These are phyloP conservation scores for Micromonas pusilla DNA, from an alignment of 139 green algal genomes.

Conservation along the genomic window DNA sequence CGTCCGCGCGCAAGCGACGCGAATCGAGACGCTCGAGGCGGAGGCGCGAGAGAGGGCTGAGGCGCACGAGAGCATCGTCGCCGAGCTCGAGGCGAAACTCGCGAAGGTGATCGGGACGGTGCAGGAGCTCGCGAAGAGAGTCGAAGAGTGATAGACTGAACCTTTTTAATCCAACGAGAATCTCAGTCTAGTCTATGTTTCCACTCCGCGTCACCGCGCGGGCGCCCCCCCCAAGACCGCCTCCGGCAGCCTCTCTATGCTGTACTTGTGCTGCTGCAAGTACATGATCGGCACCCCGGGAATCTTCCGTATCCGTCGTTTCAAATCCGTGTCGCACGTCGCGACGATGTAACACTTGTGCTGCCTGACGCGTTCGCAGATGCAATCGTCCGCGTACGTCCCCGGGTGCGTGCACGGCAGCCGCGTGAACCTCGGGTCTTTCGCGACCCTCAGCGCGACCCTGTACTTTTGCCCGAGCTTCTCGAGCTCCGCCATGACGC, in stretches of 20 bases:
- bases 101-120: not conserved
- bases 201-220: not conserved
- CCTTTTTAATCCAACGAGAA: not conserved
- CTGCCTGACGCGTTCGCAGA: conserved; percentile 79
- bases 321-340: conserved; percentile 93
- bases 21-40: too few species aligned
- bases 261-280: conserved; percentile 81
- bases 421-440: conserved; percentile 82
- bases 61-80: too few species aligned
- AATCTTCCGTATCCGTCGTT: conserved; percentile 92
- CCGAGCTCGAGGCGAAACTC: not conserved
- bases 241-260: conserved; percentile 93
- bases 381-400: conserved; percentile 98
- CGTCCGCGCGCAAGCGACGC: too few species aligned
- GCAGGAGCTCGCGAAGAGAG: not conserved
- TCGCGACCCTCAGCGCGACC: conserved; percentile 93
- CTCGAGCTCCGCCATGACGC: conserved; percentile 97
- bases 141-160: not conserved
- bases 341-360: conserved; percentile 99
- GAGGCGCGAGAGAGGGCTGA: too few species aligned
- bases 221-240: conserved; percentile 37
- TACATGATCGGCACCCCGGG: conserved; percentile 98
- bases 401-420: conserved; percentile 92
- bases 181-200: too few species aligned
- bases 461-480: conserved; percentile 97